These are phyloP conservation scores for Trametes pubescens DNA, from an alignment of 1,284 basidiomycete species.

Conservation along the genomic window DNA sequence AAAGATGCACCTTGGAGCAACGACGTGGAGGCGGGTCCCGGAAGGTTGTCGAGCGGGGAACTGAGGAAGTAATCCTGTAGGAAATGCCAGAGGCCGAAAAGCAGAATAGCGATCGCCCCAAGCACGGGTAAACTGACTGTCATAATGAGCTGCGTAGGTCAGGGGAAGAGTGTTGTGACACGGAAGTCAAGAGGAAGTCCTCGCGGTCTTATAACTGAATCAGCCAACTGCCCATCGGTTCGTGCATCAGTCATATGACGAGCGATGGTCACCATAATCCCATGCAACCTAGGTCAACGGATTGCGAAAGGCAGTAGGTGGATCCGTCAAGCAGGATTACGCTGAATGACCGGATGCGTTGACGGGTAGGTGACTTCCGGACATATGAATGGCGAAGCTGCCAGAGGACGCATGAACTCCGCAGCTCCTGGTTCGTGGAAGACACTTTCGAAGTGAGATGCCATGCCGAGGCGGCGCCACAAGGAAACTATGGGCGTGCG, in stretches of 20 bases:
- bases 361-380: neutral
- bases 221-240: neutral
- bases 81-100: conserved; percentile 17
- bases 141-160: neutral
- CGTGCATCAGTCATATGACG: neutral
- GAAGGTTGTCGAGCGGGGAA: conserved; percentile 21
- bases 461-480: conserved; percentile 6
- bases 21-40: conserved; percentile 16
- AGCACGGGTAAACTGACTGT: neutral
- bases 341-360: conserved; percentile 1
- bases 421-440: neutral
- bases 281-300: no score
- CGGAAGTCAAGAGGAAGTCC: neutral
- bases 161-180: neutral
- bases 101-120: neutral
- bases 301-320: neutral
- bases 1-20: conserved; percentile 14
- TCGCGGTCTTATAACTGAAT: neutral
- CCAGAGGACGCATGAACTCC: conserved; percentile 5
- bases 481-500: neutral
- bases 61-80: conserved; percentile 8
- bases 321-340: neutral
- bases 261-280: neutral
- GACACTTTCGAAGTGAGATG: neutral
- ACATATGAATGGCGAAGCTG: neutral